Percentiles rank a stretch among this genome's conserved stretches.
These are phyloP conservation scores for Trametes cingulata DNA, from an alignment of 768 basidiomycete genomes.

Conservation along the genomic window DNA sequence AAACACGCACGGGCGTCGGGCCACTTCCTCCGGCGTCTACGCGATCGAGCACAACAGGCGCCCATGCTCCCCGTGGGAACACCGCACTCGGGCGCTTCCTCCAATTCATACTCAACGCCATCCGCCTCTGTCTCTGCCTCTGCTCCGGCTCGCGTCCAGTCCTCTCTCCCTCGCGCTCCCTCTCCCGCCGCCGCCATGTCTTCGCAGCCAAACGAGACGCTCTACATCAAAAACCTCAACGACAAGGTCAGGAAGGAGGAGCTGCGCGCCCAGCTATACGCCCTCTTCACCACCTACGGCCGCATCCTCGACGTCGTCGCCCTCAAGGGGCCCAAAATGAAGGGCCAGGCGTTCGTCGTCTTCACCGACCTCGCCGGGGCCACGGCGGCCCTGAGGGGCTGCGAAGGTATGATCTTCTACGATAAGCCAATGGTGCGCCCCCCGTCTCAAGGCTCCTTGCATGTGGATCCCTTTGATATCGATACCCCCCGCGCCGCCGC, in stretches of 20 bases:
- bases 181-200: slow-evolving; percentile 30
- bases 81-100: neutral
- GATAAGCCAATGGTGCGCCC: slow-evolving; percentile 82
- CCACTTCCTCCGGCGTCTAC: neutral
- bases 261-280: slow-evolving; percentile 76
- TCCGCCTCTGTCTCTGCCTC: neutral
- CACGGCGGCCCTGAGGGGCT: slow-evolving; percentile 89
- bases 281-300: slow-evolving; percentile 92
- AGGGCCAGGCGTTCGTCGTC: slow-evolving; percentile 95
- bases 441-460: slow-evolving; percentile 26
- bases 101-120: slow-evolving; percentile 2
- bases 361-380: slow-evolving; percentile 90
- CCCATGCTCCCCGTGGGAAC: neutral
- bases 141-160: neutral
- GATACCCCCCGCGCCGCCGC: slow-evolving; percentile 21
- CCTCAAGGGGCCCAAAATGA: slow-evolving; percentile 80
- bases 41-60: neutral
- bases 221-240: slow-evolving; percentile 93
- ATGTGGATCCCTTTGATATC: slow-evolving; percentile 32
- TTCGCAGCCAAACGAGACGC: slow-evolving; percentile 79
- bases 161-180: neutral
- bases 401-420: slow-evolving; percentile 92
- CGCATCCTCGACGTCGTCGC: slow-evolving; percentile 93
- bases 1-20: slow-evolving; percentile 15
- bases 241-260: slow-evolving; percentile 93